Evolutionary conservation across 176 grass and related monocot species (phyloP).

Genomic region (Avena atlantica): DNA sequence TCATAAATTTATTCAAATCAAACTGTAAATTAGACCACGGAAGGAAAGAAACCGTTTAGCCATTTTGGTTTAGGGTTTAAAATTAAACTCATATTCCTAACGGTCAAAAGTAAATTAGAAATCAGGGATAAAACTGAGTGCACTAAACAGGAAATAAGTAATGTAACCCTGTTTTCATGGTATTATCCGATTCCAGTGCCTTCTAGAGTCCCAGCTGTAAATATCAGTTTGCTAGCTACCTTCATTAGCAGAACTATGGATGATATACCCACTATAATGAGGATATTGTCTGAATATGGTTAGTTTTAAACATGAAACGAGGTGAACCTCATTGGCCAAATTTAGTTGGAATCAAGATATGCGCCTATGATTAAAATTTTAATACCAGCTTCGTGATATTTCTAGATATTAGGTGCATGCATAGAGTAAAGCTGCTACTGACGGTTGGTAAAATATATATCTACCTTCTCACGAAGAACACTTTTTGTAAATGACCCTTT

Average conservation of each 20-base stretch:
- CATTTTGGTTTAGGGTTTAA: not conserved
- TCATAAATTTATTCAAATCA: not conserved
- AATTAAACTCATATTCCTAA: constrained; percentile 21
- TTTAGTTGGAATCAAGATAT: not conserved
- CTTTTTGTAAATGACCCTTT: constrained; percentile 92
- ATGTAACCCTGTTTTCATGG: constrained; percentile 1
- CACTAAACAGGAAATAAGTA: constrained; percentile 11
- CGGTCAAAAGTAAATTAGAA: not conserved
- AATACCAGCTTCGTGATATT: not conserved
- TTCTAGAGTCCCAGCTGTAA: not conserved
- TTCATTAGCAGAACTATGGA: constrained; percentile 11
- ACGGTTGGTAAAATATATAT: constrained; percentile 16
- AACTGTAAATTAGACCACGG: not conserved
- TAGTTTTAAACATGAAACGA: not conserved
- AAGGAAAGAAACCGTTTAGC: not conserved
- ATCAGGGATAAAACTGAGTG: not conserved
- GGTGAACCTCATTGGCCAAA: constrained; percentile 5
- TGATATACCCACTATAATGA: not conserved
- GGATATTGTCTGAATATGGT: not conserved
- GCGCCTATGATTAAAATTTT: not conserved
- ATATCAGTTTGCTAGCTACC: not conserved
- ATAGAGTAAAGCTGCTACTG: constrained; percentile 20
- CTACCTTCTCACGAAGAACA: constrained; percentile 83
- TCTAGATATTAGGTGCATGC: constrained; percentile 12
- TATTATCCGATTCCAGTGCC: not conserved